Base-by-base conservation (phyloP, 345 rosid genomes). In the Streptanthus diversifolius region DNA sequence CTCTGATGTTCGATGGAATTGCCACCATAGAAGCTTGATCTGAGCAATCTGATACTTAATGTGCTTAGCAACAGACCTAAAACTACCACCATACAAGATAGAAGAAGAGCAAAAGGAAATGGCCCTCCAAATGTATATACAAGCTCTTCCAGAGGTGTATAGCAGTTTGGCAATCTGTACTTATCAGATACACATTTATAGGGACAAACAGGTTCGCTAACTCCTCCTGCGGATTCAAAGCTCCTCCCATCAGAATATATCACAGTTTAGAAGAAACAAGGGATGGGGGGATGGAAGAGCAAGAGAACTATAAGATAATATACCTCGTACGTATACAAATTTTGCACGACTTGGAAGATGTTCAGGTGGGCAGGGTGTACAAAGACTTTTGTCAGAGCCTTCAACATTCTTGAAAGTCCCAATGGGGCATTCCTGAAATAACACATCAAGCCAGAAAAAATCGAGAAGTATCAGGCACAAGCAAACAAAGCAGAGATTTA, bases 101-200 rank as follows among this genome's bases (percentile, higher is more conserved):
- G 82, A 68, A 91, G 81, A 65, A 95, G 85, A 37, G 89, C 79
- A 83, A 91, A 91, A 63, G 84, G 89, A 82, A 83, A 88, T 11
- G 97, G 92, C 76, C 99, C 99, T 79, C 99, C 99, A 86, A 95
- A 95, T 74, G 91, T 58, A 82, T 88, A 83, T 36, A 88, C 74
- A 80, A 95, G 80, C 86, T 95, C 99, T 80, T 95, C 99, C 53
- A 95, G 87, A 81, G 99, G 97, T 32, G 96, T 95, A 66, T 79
- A 91, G 80, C 99, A 95, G 67, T 91, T 91, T 73, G 99, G 99
- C 93, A 91, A 79, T 82, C 95, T 88, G 74, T 95, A 95, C 73
- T 88, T 89, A 49, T 90, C 91, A 25, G 97, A 95, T 58, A 91
- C 82, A 70, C 99, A 95, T 79, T 84, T 80, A 71, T 95, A 95